Evolutionary conservation across 306 rosid species (phyloP).

Genomic region (Cucumis melo): DNA sequence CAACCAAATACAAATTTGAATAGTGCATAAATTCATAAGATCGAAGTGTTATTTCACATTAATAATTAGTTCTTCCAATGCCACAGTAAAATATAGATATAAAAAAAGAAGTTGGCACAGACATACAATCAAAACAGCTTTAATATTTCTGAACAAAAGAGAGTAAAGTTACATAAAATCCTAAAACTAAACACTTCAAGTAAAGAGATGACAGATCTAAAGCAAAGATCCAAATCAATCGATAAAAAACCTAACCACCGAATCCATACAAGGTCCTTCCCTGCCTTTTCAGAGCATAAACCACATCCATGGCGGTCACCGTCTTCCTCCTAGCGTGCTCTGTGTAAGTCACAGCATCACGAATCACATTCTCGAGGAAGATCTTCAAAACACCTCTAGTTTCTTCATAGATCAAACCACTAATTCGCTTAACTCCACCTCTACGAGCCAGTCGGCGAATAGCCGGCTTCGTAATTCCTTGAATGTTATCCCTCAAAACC

Average conservation of each 20-base stretch:
- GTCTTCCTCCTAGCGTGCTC: conserved; percentile 2
- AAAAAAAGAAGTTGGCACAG: too few relatives aligned
- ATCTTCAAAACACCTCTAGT: background rate
- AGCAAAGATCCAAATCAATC: background rate
- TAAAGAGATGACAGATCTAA: background rate
- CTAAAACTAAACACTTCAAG: background rate
- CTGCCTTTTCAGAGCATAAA: background rate
- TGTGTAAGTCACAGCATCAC: background rate
- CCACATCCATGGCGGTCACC: background rate
- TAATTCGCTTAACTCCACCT: background rate
- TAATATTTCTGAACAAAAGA: background rate
- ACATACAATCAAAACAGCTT: too few relatives aligned
- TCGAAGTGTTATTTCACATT: too few relatives aligned
- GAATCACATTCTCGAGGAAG: background rate
- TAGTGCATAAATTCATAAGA: too few relatives aligned
- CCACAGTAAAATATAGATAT: too few relatives aligned
- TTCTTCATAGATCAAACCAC: too few relatives aligned
- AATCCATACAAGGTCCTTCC: background rate
- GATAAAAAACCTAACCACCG: background rate
- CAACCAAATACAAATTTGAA: too few relatives aligned
- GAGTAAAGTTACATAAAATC: background rate
- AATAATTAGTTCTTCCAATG: too few relatives aligned
- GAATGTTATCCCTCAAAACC: background rate
- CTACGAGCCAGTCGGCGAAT: background rate
- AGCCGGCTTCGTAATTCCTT: background rate